Evolutionary conservation across 2,329 filamentous ascomycete genomes (phyloP), one percentile per base, ranked within the genome.

Genomic region (Neonectria sp.): DNA sequence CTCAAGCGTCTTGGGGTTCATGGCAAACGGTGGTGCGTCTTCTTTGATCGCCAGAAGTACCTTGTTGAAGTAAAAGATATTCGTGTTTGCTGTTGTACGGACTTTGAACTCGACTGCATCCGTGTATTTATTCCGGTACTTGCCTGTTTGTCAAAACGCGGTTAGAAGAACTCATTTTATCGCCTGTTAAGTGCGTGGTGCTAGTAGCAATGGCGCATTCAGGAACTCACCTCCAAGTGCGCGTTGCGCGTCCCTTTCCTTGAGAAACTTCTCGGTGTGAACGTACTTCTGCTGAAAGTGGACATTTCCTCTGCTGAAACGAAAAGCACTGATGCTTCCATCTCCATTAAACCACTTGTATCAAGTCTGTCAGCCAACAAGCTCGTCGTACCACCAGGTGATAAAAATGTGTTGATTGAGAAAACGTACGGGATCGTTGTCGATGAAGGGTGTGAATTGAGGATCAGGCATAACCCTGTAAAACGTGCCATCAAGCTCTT

Each of bases 401-500:
- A 40, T 6, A 13, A 40, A 7, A 48, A 11, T 13, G 21, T 15
- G 6, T 4, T 48, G 24, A 8, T 27, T 4, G 21, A 46, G 15
- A 13, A 46, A 9, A 21, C 57, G 12, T 25, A 60, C 57, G 6
- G 58, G 58, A 25, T 61, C 58, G 12, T 62, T 40, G 11, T 56
- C 52, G 3, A 66, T n/a, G 37, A 61, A 66, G 7, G 63, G 57
- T 6, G 46, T 52, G 15, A 66, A 66, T 15, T 66, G 63, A 6
- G 63, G 63, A 12, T 66, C 63, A 3, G 63, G 63, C 63, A 66
- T 66, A 24, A 66, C 63, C 21, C 63, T 58, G 45, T 66, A 66
- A 33, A 66, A 66, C 35, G 63, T 66, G 21, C 63, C 63, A 27
- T 66, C 63, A 11, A 66, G 46, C 48, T 66, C 63, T 2, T 51